Conservation (phyloP, 352 stramenopile genomes). For the Halophytophthora polymorphica region DNA sequence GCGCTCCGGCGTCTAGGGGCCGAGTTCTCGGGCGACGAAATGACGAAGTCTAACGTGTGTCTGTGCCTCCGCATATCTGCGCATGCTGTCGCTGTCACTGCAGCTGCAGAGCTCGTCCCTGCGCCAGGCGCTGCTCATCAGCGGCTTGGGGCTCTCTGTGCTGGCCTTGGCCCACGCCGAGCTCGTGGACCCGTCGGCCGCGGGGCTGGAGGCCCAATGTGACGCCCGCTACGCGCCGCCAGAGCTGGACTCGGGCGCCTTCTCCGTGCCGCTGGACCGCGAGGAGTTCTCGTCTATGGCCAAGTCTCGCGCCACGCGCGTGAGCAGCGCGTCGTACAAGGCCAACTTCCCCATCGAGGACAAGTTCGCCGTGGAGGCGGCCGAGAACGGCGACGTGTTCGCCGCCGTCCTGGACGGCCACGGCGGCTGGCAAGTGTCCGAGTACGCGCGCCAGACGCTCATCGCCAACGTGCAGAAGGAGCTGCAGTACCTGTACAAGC, state of each 20-base stretch:
- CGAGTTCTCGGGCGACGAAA: neutral
- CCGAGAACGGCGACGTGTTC: conserved; percentile 76
- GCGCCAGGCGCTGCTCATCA: conserved; percentile 48
- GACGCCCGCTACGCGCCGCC: conserved; percentile 48
- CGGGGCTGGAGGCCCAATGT: conserved; percentile 41
- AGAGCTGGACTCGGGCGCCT: conserved; percentile 33
- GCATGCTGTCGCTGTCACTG: neutral
- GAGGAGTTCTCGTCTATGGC: conserved; percentile 41
- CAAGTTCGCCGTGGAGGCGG: conserved; percentile 74
- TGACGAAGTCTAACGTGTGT: conserved; percentile 1
- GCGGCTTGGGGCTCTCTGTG: conserved; percentile 46
- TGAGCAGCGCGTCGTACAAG: conserved; percentile 63
- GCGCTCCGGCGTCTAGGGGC: conserved; percentile 3
- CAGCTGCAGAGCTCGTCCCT: conserved; percentile 26
- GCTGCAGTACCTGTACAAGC: conserved; percentile 48
- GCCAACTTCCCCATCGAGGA: conserved; percentile 80
- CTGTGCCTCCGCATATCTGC: neutral
- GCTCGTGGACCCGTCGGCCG: conserved; percentile 7
- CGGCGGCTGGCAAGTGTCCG: conserved; percentile 91
- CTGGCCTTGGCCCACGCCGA: conserved; percentile 37
- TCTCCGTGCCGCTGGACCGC: conserved; percentile 52
- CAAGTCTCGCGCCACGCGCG: conserved; percentile 42
- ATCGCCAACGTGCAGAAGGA: conserved; percentile 81
- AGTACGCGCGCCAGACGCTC: conserved; percentile 80
- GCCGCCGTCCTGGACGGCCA: conserved; percentile 89